phyloP scores from a whole-genome alignment of 2,329 filamentous ascomycete species.

The Calonectria naviculata region DNA sequence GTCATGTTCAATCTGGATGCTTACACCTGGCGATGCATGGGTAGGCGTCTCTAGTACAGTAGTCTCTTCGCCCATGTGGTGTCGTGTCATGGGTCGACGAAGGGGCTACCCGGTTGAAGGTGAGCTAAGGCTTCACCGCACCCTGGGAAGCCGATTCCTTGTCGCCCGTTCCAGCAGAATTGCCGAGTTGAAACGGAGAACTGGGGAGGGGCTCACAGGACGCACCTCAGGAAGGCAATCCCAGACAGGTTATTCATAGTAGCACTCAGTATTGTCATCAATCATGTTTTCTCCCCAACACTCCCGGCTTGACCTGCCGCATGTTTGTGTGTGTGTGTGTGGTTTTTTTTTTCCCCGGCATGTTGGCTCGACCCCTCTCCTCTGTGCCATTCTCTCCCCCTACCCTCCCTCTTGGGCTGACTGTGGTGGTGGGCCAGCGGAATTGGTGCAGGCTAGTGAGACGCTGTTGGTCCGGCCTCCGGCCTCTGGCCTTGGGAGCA shows the following conservation, averaged over 20 bases:
- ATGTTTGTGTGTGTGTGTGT: neutral
- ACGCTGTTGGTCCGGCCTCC: conserved; percentile 36
- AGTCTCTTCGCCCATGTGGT: conserved; percentile 5
- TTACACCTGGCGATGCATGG: conserved; percentile 20
- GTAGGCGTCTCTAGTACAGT: conserved; percentile 19
- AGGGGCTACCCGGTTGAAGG: neutral
- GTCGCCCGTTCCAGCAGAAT: conserved; percentile 1
- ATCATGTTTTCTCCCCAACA: neutral
- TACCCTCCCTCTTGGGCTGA: conserved; percentile 20
- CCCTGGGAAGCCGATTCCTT: neutral
- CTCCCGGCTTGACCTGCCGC: neutral
- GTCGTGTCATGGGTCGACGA: conserved; percentile 15
- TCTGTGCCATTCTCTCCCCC: neutral
- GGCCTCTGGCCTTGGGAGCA: conserved; percentile 23
- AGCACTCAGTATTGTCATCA: conserved; percentile 6
- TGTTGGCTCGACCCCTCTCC: neutral
- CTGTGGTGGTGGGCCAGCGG: conserved; percentile 20
- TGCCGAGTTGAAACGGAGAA: conserved; percentile 8
- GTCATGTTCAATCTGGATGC: neutral
- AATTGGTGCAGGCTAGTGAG: conserved; percentile 22
- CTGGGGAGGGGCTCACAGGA: neutral
- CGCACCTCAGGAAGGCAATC: conserved; percentile 1
- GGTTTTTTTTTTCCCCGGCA: neutral
- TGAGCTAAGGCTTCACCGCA: conserved; percentile 18
- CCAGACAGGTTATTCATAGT: conserved; percentile 3